Evolutionary conservation across 306 rosid genomes (phyloP), one percentile per base, ranked within the genome.

Genomic region (Castanospermum australe): DNA sequence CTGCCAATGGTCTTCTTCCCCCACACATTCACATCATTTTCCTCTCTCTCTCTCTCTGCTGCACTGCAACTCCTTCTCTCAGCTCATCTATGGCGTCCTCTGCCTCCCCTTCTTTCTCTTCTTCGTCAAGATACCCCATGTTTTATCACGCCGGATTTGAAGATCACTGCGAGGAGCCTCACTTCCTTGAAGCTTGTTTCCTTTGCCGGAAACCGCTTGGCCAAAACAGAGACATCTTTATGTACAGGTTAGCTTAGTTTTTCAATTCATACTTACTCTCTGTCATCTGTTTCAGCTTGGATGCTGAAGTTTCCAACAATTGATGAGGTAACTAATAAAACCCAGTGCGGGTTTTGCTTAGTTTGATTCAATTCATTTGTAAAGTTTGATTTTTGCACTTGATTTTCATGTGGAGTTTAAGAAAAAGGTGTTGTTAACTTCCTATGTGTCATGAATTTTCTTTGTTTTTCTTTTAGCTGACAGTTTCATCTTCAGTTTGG

Each of bases 131-230:
- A 82, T 86, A 87, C 0, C 82, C 75, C 75, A 83, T 89, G 82
- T 86, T 91, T n/a, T 87, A 86, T 44, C 82, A 63, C 81, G 84
- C 79, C 55, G 89, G 82, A 33, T 62, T 30, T 28, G 91, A 88
- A 77, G 89, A 88, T 51, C 70, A 73, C 71, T 57, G 61, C 74
- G 84, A 50, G 10, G 88, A 94, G 33, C 87, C 97, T 66, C 93
- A 94, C 89, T 94, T 91, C 80, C 98, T 94, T 11, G 92, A 94
- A 82, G 84, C 97, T 22, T 94, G 98, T 56, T 89, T 51, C 25
- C 97, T 92, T 36, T 94, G 98, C 78, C 78, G 84, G 48, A 94
- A 87, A 74, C 87, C 89, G 1, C 97, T 94, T 39, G 89, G 89
- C 33, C 83, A 51, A 3, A 92, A 90, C 84, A 69, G 67, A 18